Evolutionary conservation across 345 rosid genomes (phyloP).

Genomic region (Linum lewisii): DNA sequence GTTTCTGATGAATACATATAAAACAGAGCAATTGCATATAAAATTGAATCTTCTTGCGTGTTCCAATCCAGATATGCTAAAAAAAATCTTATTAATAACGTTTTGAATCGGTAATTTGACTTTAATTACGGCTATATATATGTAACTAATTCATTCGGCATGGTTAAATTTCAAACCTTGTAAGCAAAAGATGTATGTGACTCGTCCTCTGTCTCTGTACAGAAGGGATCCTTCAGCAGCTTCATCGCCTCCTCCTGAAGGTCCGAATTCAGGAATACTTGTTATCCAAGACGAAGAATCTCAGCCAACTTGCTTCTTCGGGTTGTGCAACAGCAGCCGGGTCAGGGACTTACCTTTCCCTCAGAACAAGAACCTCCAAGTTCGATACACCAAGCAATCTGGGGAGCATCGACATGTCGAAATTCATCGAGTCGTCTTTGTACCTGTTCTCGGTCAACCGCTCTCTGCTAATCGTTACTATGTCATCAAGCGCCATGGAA

Average conservation of each 20-base stretch:
- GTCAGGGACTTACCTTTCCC: constrained; percentile 44
- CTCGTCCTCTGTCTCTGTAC: constrained; percentile 43
- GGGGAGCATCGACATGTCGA: neutral
- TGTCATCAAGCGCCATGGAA: constrained; percentile 7
- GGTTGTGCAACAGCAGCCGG: constrained; percentile 18
- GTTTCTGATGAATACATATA: too few relatives aligned
- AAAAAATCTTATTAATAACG: too few relatives aligned
- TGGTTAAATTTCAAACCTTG: too few relatives aligned
- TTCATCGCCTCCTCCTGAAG: constrained; percentile 33
- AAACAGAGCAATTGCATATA: too few relatives aligned
- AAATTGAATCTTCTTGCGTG: too few relatives aligned
- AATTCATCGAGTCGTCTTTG: constrained; percentile 23
- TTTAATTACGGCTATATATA: too few relatives aligned
- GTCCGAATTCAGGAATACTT: constrained; percentile 48
- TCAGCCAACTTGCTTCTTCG: constrained; percentile 35
- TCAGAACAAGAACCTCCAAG: constrained; percentile 34
- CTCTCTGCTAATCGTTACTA: constrained; percentile 34
- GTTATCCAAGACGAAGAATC: constrained; percentile 57
- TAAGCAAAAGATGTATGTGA: constrained; percentile 27
- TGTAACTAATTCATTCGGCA: too few relatives aligned
- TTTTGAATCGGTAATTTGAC: too few relatives aligned
- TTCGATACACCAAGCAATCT: constrained; percentile 12
- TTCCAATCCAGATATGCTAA: too few relatives aligned
- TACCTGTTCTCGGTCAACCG: constrained; percentile 46
- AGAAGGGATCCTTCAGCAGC: constrained; percentile 29